These are phyloP conservation scores for Helenozyma baotianmanensis DNA, from an alignment of 805 yeast species.

Conservation along the genomic window DNA sequence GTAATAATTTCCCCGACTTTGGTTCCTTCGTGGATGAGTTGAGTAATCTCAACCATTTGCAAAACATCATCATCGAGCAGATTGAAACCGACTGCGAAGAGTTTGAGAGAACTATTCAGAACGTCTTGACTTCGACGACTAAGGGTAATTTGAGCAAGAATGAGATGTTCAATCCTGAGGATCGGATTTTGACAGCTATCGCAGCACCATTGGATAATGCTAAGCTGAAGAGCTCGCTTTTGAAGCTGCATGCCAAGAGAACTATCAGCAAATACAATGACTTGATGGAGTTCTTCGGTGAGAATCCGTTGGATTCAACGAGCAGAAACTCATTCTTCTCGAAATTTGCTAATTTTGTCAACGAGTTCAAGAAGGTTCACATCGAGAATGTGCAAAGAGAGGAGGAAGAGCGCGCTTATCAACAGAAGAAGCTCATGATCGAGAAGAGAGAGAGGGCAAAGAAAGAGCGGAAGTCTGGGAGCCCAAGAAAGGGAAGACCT, in stretches of 20 bases:
- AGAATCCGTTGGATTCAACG: constrained; percentile 66
- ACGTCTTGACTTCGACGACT: constrained; percentile 68
- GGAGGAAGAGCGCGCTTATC: constrained; percentile 59
- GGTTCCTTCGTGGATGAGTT: constrained; percentile 73
- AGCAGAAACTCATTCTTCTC: constrained; percentile 68
- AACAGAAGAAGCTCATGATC: constrained; percentile 30
- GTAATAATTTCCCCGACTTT: constrained; percentile 77
- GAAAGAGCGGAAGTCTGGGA: constrained; percentile 3
- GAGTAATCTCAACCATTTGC: constrained; percentile 51
- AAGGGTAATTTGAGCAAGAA: constrained; percentile 85
- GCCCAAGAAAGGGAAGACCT: constrained; percentile 1
- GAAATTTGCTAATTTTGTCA: constrained; percentile 74
- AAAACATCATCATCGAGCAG: constrained; percentile 80
- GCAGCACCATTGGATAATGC: constrained; percentile 72
- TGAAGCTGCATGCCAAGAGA: constrained; percentile 58
- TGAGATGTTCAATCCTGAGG: constrained; percentile 75
- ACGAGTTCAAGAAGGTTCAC: constrained; percentile 75
- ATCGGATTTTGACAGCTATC: constrained; percentile 59
- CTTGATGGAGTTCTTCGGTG: constrained; percentile 86
- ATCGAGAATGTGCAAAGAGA: constrained; percentile 75
- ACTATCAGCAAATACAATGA: constrained; percentile 63
- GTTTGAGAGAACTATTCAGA: constrained; percentile 55
- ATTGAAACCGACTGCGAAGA: constrained; percentile 67
- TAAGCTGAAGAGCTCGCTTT: constrained; percentile 57
- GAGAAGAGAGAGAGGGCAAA: constrained; percentile 21